phyloP scores from a whole-genome alignment of 345 rosid species.

The Chamaenerion angustifolium region DNA sequence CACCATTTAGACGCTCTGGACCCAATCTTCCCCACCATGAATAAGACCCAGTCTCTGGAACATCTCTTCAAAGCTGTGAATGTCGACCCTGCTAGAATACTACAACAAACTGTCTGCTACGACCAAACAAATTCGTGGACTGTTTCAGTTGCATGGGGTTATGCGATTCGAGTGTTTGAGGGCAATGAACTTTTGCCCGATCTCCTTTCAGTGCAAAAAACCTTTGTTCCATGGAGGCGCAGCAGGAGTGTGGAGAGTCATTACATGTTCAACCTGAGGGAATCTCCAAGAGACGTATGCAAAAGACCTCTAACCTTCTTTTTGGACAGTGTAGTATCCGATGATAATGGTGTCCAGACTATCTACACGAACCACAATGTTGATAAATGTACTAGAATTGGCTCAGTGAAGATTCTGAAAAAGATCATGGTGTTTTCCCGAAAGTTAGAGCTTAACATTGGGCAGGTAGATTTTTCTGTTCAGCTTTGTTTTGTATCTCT shows the following conservation, averaged over 20 bases:
- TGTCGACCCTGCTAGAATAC: conserved; percentile 56
- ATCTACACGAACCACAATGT: conserved; percentile 33
- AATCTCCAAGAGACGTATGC: conserved; percentile 58
- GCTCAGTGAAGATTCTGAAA: conserved; percentile 32
- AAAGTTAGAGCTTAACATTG: conserved; percentile 31
- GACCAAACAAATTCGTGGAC: conserved; percentile 38
- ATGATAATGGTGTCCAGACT: conserved; percentile 39
- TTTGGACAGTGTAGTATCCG: conserved; percentile 34
- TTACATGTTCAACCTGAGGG: conserved; percentile 65
- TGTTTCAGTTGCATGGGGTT: conserved; percentile 80
- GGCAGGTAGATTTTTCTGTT: conserved; percentile 40
- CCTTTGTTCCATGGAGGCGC: conserved; percentile 74
- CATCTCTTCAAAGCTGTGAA: conserved; percentile 48
- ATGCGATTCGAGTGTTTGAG: conserved; percentile 62
- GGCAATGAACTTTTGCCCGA: conserved; percentile 65
- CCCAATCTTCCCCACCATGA: conserved; percentile 61
- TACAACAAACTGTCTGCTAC: conserved; percentile 84
- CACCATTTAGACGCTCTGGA: conserved; percentile 82
- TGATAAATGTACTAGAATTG: conserved; percentile 30
- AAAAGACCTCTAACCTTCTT: conserved; percentile 51
- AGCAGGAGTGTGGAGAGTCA: conserved; percentile 24
- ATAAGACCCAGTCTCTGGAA: conserved; percentile 32
- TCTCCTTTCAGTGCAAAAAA: conserved; percentile 49
- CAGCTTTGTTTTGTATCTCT: background rate
- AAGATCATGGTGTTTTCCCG: conserved; percentile 31